Conservation (phyloP, 2,329 filamentous ascomycete genomes). For the Trichophyton benhamiae region DNA sequence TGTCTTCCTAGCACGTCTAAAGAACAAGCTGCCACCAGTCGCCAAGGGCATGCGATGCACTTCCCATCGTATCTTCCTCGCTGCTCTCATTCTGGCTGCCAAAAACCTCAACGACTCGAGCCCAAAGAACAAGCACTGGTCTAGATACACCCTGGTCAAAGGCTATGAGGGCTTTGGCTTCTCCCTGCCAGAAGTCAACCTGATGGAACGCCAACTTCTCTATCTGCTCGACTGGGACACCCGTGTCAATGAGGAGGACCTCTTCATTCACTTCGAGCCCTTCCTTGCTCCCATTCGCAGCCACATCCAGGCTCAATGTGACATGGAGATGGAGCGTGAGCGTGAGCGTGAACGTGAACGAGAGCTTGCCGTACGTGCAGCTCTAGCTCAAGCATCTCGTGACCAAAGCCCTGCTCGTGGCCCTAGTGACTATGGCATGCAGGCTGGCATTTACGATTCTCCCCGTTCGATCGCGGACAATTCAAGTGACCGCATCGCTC, state of each 20-base stretch:
- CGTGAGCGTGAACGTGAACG: slow-evolving; percentile 8
- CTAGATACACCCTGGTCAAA: slow-evolving; percentile 71
- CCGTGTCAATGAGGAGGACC: slow-evolving; percentile 69
- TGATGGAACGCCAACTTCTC: slow-evolving; percentile 98
- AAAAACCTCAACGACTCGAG: slow-evolving; percentile 99
- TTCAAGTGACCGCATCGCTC: slow-evolving; percentile 21
- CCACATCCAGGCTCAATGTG: slow-evolving; percentile 8
- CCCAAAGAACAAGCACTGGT: slow-evolving; percentile 99
- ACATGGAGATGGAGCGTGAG: slow-evolving; percentile 8
- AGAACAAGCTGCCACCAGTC: slow-evolving; percentile 74
- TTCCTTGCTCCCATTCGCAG: slow-evolving; percentile 76
- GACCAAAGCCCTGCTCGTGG: slow-evolving; percentile 8
- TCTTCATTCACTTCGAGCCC: slow-evolving; percentile 73
- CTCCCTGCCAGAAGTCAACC: slow-evolving; percentile 87
- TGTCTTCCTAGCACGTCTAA: slow-evolving; percentile 80
- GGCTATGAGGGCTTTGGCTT: slow-evolving; percentile 73
- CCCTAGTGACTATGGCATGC: background rate
- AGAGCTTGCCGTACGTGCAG: slow-evolving; percentile 1
- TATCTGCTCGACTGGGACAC: slow-evolving; percentile 93
- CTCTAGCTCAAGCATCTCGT: slow-evolving; percentile 5
- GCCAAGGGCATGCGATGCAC: slow-evolving; percentile 95
- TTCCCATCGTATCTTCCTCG: slow-evolving; percentile 93
- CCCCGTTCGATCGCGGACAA: slow-evolving; percentile 22
- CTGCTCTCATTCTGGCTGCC: slow-evolving; percentile 52
- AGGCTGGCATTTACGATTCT: slow-evolving; percentile 18